Percentiles rank a stretch among this genome's conserved stretches.
phyloP scores from a whole-genome alignment of 805 yeast genomes.

The Hanseniaspora nectarophila region DNA sequence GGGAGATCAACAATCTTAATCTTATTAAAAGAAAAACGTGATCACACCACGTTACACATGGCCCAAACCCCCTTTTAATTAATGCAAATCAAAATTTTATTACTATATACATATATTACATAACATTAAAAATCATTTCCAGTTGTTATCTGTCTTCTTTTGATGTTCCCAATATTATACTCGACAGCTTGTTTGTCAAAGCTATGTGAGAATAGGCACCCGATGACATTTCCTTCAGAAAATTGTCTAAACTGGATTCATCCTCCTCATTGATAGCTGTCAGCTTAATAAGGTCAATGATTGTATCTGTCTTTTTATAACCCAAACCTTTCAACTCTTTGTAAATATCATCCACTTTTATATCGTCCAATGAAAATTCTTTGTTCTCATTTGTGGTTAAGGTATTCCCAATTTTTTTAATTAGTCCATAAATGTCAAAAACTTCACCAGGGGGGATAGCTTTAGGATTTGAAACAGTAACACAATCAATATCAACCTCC shows the following conservation, averaged over 20 bases:
- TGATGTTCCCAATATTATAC: no score
- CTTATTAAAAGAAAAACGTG: no score
- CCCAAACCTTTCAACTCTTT: conserved; percentile 26
- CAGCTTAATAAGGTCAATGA: neutral
- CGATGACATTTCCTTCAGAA: neutral
- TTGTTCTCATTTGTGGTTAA: conserved; percentile 13
- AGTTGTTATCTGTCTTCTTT: no score
- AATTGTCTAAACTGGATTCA: neutral
- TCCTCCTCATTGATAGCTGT: neutral
- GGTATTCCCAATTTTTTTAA: conserved; percentile 30
- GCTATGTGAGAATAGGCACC: no score
- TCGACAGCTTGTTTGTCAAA: no score
- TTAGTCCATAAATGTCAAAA: conserved; percentile 44
- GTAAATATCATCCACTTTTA: conserved; percentile 22
- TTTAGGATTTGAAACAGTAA: conserved; percentile 72
- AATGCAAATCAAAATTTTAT: no score
- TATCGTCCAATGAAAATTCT: conserved; percentile 19
- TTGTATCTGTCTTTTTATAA: neutral
- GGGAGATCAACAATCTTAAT: no score
- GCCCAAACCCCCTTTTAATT: no score
- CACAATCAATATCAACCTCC: conserved; percentile 83
- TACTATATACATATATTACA: no score
- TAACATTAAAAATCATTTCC: no score
- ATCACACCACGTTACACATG: no score
- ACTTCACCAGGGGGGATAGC: conserved; percentile 74